Base-by-base conservation (phyloP, 2,329 filamentous ascomycete species). In the Colletotrichum paranaense region DNA sequence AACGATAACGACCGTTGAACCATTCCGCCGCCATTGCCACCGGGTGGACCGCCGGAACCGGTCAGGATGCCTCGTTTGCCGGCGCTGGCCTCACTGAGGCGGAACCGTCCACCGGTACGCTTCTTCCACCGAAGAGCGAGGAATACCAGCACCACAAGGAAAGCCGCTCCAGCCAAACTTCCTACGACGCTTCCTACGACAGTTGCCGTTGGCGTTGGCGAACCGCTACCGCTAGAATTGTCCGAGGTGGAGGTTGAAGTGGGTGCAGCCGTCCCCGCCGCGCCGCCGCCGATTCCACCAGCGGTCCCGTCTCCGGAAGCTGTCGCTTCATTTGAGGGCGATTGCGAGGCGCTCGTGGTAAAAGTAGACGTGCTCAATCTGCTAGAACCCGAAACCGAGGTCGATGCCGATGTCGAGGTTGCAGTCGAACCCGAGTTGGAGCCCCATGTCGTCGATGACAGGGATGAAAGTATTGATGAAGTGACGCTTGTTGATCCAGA, bases 181-280 rank as follows among this genome's bases (percentile, higher is more conserved):
- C 89, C 89, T 22, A 91, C 83, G 1, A 91, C 88, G 38, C 89
- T 86, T 0, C 89, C 89, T 8, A 90, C 88, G 32, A 91, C 75
- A 65, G 74, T 75, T 22, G 68, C 70, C 8, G 77, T 78, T 22
- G 76, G 74, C 7, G 68, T 72, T 5, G 74, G 16, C 30, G 72
- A 62, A 22, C 24, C 35, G 11, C 67, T 58, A 30, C 38, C 26
- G 58, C 35, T 46, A 16, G 67, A 62, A 49, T 67, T 69, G 9
- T 75, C 75, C 14, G 72, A 65, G 22, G 77, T 77, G 12, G 79
- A 73, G 53, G 76, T 68, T 3, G 80, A 68, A 7, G 78, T 76
- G 38, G 73, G 26, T 14, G 55, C 46, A 30, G 70, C 35, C 46
- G 35, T 32, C 22, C 38, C 67, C 12, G 19, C 67, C 38, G 53